A percentile compares a stretch with the other conserved stretches of the same genome.
phyloP scores from a whole-genome alignment of 768 basidiomycete species.

The Suillus occidentalis region DNA sequence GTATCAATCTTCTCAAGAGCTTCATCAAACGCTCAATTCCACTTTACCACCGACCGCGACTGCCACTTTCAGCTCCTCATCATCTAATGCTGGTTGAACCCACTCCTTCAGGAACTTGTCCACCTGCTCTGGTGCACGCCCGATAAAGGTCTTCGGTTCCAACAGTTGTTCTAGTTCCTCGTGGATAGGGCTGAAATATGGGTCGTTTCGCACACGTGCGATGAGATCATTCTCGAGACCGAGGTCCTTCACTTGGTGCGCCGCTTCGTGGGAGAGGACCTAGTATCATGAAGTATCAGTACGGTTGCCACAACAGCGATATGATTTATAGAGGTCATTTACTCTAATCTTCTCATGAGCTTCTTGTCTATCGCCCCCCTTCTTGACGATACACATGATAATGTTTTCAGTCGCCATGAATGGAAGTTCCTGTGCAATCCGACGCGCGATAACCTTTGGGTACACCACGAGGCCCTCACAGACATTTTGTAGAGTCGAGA shows the following conservation, averaged over 20 bases:
- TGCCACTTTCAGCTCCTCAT: conserved; percentile 52
- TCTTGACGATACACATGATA: conserved; percentile 98
- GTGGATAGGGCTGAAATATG: conserved; percentile 91
- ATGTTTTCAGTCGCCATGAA: conserved; percentile 99
- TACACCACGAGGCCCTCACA: conserved; percentile 99
- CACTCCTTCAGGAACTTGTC: conserved; percentile 84
- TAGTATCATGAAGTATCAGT: conserved; percentile 27
- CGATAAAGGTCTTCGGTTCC: conserved; percentile 87
- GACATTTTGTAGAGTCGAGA: conserved; percentile 94
- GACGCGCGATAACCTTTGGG: conserved; percentile 89
- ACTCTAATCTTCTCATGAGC: conserved; percentile 95
- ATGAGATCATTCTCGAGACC: conserved; percentile 96
- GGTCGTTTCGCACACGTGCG: conserved; percentile 73
- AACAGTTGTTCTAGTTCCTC: conserved; percentile 74
- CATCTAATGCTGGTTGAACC: conserved; percentile 81
- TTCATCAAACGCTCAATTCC: conserved; percentile 58
- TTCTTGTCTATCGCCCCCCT: conserved; percentile 93
- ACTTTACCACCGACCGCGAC: conserved; percentile 54
- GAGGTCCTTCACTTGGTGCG: conserved; percentile 89
- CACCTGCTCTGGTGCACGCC: conserved; percentile 94
- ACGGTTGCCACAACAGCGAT: conserved; percentile 15
- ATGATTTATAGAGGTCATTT: conserved; percentile 22
- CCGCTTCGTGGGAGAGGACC: conserved; percentile 95
- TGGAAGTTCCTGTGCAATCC: conserved; percentile 92
- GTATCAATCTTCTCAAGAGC: conserved; percentile 3